Evolutionary conservation across 495 filamentous ascomycete genomes (phyloP).

Genomic region (Penicillium subrubescens): DNA sequence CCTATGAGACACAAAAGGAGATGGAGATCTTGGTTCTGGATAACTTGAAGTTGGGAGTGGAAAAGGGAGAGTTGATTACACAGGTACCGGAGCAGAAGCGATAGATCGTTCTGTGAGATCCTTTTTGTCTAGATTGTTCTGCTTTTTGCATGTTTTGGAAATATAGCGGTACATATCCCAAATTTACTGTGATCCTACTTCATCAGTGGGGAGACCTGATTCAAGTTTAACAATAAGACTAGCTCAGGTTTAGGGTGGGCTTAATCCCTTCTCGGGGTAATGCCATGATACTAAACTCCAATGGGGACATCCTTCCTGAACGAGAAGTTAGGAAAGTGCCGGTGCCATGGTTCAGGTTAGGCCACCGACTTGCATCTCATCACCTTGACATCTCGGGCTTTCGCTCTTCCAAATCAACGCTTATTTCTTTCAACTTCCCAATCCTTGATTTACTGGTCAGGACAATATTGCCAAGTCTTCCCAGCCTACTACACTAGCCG

Average conservation of each 20-base stretch:
- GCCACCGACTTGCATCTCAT: no score
- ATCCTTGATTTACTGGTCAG: not conserved
- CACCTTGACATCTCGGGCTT: no score
- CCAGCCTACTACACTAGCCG: not conserved
- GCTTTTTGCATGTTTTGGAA: not conserved
- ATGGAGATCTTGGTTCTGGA: slow-evolving; percentile 77
- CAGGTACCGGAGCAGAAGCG: slow-evolving; percentile 70
- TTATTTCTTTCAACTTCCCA: not conserved
- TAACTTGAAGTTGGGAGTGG: slow-evolving; percentile 65
- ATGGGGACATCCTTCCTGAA: not conserved
- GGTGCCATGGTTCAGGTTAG: not conserved
- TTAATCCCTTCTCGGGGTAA: no score
- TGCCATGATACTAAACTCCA: not conserved
- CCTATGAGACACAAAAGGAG: slow-evolving; percentile 65
- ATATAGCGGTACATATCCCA: not conserved
- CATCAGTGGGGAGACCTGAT: no score
- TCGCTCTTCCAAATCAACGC: not conserved
- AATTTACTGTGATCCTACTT: not conserved
- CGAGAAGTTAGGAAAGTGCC: not conserved
- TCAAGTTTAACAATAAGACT: no score
- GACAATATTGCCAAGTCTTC: not conserved
- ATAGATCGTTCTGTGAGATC: not conserved
- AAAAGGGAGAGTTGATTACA: slow-evolving; percentile 65
- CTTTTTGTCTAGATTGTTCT: not conserved
- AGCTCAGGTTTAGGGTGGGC: no score